Base-by-base conservation (phyloP, 2,329 filamentous ascomycete genomes). In the Fusarium buxicola region DNA sequence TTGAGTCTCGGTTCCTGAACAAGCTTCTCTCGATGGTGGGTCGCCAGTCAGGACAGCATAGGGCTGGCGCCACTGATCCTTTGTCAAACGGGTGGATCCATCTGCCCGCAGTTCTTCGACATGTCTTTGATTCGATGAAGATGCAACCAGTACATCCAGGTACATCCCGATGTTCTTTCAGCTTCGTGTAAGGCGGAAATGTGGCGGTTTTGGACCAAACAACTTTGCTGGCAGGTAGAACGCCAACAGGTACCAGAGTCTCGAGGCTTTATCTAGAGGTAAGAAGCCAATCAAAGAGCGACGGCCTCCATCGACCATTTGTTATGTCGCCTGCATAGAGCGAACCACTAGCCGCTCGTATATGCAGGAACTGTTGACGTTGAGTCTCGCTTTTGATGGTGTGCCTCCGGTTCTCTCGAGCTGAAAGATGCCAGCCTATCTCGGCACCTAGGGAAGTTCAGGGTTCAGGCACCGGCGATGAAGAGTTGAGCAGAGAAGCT, bases 341-440 rank as follows among this genome's bases (percentile, higher is more conserved):
- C 15, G 16, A 49, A 27, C 41, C 52, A 52, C 46, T 24, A 15
- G 53, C 54, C n/a, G 47, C 48, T 60, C 52, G 57, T 57, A 60
- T 45, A 57, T 53, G 57, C 57, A 60, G 34, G 27, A 25, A 11
- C 18, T 25, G n/a, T 31, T 35, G 27, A 7, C 12, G 12, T 21
- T 35, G 21, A 36, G 31, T 16, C 30, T 47, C 38, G 24, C 34
- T 27, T 24, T 39, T 31, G 18, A 36, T 24, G 16, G 30, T 28
- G 25, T 15, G 18, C 31, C 12, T 24, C 15, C 5, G 8, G 8
- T 7, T 21, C 24, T 32, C 38, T 12, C 13, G 41, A n/a, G 16
- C 12, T 28, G 31, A 15, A 36, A 44, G 32, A 10, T n/a, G 18
- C 28, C 24, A 21, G 25, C 30, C 25, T 53, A 27, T 30, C 41